Percentiles rank a stretch among this genome's conserved stretches.
phyloP scores from a whole-genome alignment of 2,329 filamentous ascomycete species.

The Cyanodermella asteris region DNA sequence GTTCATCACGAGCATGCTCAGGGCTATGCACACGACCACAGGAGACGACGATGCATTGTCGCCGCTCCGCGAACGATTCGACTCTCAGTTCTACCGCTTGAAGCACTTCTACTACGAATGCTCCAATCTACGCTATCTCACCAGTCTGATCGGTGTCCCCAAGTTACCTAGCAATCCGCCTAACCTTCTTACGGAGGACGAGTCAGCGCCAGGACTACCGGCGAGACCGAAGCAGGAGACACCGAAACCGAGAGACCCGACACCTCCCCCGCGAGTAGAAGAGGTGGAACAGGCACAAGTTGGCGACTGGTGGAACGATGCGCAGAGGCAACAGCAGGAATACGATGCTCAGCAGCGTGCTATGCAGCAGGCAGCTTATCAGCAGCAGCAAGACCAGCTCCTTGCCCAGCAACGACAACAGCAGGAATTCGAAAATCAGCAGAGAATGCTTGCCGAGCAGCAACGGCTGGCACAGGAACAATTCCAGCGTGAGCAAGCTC shows the following conservation, averaged over 20 bases:
- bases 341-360: conserved; percentile 87
- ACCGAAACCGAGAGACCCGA: conserved; percentile 45
- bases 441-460: conserved; percentile 68
- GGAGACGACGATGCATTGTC: conserved; percentile 84
- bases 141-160: conserved; percentile 84
- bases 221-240: conserved; percentile 56
- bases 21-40: conserved; percentile 90
- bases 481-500: conserved; percentile 65
- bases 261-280: conserved; percentile 34
- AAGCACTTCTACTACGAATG: conserved; percentile 99
- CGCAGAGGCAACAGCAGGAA: conserved; percentile 75
- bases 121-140: conserved; percentile 89
- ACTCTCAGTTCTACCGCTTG: conserved; percentile 87
- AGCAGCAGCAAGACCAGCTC: conserved; percentile 60
- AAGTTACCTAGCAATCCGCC: conserved; percentile 89
- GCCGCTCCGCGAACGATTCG: conserved; percentile 69
- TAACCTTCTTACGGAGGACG: conserved; percentile 68
- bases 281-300: conserved; percentile 77
- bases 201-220: conserved; percentile 62
- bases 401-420: conserved; percentile 69
- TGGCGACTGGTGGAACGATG: conserved; percentile 87
- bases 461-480: conserved; percentile 81
- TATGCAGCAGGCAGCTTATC: conserved; percentile 67
- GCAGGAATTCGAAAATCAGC: conserved; percentile 90
- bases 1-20: conserved; percentile 97